phyloP scores from a whole-genome alignment of 768 basidiomycete genomes.

The Coprinopsis strossmayeri region DNA sequence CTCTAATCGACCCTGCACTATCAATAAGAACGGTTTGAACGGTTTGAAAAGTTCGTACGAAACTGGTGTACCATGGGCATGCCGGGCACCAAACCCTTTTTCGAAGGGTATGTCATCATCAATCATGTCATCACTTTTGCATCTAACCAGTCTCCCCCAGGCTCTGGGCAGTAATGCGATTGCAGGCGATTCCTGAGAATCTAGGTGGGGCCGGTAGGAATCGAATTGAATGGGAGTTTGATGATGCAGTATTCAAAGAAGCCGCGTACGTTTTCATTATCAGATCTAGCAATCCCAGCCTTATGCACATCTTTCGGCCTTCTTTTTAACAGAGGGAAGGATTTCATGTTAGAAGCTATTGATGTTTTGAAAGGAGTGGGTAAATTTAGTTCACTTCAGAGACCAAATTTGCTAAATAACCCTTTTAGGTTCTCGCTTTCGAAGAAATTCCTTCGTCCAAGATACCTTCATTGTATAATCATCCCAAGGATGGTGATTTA shows the following conservation, averaged over 20 bases:
- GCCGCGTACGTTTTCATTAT: conserved; percentile 62
- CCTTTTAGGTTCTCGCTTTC: conserved; percentile 50
- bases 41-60: conserved; percentile 66
- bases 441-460: conserved; percentile 52
- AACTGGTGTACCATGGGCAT: conserved; percentile 84
- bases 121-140: conserved; percentile 7
- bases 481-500: conserved; percentile 30
- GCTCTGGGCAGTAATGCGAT: conserved; percentile 73
- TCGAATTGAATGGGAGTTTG: conserved; percentile 83
- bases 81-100: conserved; percentile 88
- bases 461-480: conserved; percentile 24
- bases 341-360: conserved; percentile 91
- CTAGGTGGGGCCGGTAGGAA: conserved; percentile 74
- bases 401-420: conserved; percentile 10
- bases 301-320: background rate
- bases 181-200: conserved; percentile 74
- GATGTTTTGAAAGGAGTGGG: conserved; percentile 85
- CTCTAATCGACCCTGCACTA: background rate
- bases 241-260: conserved; percentile 93
- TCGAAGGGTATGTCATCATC: conserved; percentile 42
- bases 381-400: conserved; percentile 19
- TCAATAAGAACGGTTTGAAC: conserved; percentile 58
- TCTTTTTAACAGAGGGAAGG: conserved; percentile 60
- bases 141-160: conserved; percentile 17
- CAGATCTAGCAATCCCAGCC: background rate